These are phyloP conservation scores for Crepidotus variabilis DNA, from an alignment of 768 basidiomycete species.

Conservation along the genomic window DNA sequence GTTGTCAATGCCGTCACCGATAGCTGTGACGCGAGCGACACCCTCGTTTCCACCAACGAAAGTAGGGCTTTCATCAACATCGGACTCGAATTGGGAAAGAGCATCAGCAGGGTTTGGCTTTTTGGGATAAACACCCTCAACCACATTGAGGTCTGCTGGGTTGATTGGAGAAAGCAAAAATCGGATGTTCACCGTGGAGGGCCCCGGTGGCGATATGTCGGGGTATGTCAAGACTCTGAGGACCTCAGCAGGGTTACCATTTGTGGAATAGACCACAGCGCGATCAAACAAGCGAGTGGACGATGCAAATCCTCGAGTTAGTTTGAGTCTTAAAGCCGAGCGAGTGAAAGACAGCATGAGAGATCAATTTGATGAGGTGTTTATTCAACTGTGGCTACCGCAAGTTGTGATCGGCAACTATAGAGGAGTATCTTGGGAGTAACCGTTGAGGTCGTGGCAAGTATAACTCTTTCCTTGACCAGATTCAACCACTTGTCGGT, in stretches of 20 bases:
- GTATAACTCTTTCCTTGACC: not conserved
- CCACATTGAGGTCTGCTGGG: conserved; percentile 77
- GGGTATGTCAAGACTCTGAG: conserved; percentile 51
- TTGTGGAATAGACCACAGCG: conserved; percentile 59
- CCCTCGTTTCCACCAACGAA: conserved; percentile 79
- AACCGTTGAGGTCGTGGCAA: not conserved
- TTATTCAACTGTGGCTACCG: not conserved
- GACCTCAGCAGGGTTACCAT: conserved; percentile 62
- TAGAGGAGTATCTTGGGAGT: conserved; percentile 4
- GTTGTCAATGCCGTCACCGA: conserved; percentile 50
- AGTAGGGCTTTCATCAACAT: conserved; percentile 32
- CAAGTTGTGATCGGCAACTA: conserved; percentile 1
- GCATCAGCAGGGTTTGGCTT: conserved; percentile 43
- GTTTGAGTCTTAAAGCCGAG: conserved; percentile 10
- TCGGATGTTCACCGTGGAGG: conserved; percentile 59
- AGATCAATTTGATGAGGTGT: not conserved
- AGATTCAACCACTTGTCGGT: conserved; percentile 2
- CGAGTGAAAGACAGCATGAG: not conserved
- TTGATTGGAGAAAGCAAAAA: conserved; percentile 75
- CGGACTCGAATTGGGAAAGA: conserved; percentile 29
- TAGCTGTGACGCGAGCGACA: conserved; percentile 57
- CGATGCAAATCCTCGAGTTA: conserved; percentile 25
- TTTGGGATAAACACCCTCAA: conserved; percentile 79
- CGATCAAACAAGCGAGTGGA: conserved; percentile 37
- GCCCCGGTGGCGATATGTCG: conserved; percentile 45